Base-by-base conservation (phyloP, 2,329 filamentous ascomycete species). In the Paracamarosporium sp. region DNA sequence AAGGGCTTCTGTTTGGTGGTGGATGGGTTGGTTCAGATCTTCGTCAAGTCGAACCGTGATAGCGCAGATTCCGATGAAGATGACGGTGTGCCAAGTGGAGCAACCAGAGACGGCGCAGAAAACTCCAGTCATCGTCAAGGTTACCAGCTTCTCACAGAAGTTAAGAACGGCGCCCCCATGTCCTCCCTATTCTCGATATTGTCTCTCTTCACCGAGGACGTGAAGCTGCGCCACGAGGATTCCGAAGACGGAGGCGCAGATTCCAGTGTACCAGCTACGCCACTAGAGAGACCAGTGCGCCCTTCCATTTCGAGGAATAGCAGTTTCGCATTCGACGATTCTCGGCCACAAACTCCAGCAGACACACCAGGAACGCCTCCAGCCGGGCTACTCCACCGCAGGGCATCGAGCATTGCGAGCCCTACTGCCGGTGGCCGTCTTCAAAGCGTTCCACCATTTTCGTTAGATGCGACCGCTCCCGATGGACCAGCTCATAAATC, bases 1-100 rank as follows among this genome's bases (percentile, higher is more conserved):
- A 97, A 99, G 70, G 95, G 95, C 0, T 99, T 99, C 70, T 99
- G 95, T 74, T 84, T 99, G 56, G 95, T 99, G 5, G 96, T 99
- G 3, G 95, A 99, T 77, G 95, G 95, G 1, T 78, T 97, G 27
- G 93, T 99, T 0, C 93, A 99, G 76, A 98, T 99, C 53, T 99
- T 98, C 74, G 95, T 99, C 76, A 98, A 97, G 75, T 97, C 94
- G 1, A 88, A 89, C 41, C 64, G 74, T 27, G 80, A 80, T 44
- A 78, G 77, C 11, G 77, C 77, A 25, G 79, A 80, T 56, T 78
- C 76, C 22, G 80, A 81, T 59, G 71, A 76, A 60, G 66, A 78
- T 55, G 72, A 79, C 12, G 79, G 80, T 28, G 84, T 82, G n/a
- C 81, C 84, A 9, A 66, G 60, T 7, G 60, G 51, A 6, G 62